Conservation (phyloP, 2,329 filamentous ascomycete genomes). For the Apiospora aurea region DNA sequence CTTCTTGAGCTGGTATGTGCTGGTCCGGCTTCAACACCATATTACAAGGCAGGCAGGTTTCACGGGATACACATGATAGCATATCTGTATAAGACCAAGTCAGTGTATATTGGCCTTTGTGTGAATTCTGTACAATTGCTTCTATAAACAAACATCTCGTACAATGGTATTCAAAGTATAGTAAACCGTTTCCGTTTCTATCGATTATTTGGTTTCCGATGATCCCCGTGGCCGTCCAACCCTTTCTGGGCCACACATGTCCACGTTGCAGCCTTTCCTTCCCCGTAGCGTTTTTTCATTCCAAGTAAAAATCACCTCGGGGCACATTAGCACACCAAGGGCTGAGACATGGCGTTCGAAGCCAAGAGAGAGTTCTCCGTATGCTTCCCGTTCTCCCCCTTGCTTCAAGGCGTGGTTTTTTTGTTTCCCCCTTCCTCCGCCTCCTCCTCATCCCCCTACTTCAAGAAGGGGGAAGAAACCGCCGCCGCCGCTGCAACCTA, state of each 20-base stretch:
- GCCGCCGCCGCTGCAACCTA: no score
- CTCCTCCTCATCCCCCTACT: no score
- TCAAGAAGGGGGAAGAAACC: not conserved
- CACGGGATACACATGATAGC: no score
- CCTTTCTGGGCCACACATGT: not conserved
- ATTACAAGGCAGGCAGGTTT: not conserved
- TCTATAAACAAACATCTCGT: constrained; percentile 12
- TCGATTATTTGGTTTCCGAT: constrained; percentile 1
- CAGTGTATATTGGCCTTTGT: not conserved
- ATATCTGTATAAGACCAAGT: not conserved
- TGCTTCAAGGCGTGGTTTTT: not conserved
- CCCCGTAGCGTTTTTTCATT: constrained; percentile 5
- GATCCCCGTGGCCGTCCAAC: not conserved
- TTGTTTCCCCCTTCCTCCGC: not conserved
- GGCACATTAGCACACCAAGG: not conserved
- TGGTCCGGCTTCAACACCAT: not conserved
- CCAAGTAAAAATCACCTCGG: not conserved
- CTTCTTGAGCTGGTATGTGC: not conserved
- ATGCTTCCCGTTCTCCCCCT: not conserved
- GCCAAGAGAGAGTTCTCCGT: not conserved
- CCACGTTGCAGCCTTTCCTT: not conserved
- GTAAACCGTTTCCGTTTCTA: constrained; percentile 1
- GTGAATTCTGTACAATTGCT: not conserved
- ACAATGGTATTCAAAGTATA: constrained; percentile 21
- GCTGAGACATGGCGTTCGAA: constrained; percentile 4